Base-by-base conservation (phyloP, 2,329 filamentous ascomycete genomes). In the Exophiala calicioides region DNA sequence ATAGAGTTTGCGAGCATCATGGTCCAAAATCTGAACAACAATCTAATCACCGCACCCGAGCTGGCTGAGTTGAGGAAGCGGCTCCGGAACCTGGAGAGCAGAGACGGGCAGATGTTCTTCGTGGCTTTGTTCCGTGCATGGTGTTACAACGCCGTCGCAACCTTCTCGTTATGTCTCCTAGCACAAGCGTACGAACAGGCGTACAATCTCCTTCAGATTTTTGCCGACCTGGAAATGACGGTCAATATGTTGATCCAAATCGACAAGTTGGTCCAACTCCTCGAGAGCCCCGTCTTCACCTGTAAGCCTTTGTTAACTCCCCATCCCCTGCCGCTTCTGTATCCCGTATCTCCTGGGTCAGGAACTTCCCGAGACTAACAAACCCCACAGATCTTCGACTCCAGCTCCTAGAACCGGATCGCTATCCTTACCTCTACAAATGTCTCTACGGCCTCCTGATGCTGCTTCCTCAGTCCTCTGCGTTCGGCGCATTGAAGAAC, bases 1-100 rank as follows among this genome's bases (percentile, higher is more conserved):
- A 82, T 98, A 31, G 94, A 98, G 65, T 98, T 98, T 68, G 91
- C 93, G 12, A 96, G 91, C 64, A 97, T 98, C 60, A 98, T 98
- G 93, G 90, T 98, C 21, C 93, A 98, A 66, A 97, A 97, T 61
- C 77, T 98, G 41, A 98, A 98, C 72, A 98, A 98, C 68, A 98
- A 98, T 61, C 82, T 98, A 44, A 96, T 98, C 57, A 98, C 94
- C 1, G 93, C 94, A 0, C 93, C 94, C 1, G 90, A 98, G 67
- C 75, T 98, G 21, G 83, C 88, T 1, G 94, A 97, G 59, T 76
- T 98, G 53, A 82, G 93, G 34, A 96, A 95, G 66, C 78, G 93
- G 32, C 73, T 98, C 39, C 80, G 93, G 24, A 98, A 95, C 59
- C 74, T 96, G 1, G 93, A 98, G 65, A 89, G 85, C 7, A 90